phyloP scores from a whole-genome alignment of 805 yeast species.

The Ogataea henricii region DNA sequence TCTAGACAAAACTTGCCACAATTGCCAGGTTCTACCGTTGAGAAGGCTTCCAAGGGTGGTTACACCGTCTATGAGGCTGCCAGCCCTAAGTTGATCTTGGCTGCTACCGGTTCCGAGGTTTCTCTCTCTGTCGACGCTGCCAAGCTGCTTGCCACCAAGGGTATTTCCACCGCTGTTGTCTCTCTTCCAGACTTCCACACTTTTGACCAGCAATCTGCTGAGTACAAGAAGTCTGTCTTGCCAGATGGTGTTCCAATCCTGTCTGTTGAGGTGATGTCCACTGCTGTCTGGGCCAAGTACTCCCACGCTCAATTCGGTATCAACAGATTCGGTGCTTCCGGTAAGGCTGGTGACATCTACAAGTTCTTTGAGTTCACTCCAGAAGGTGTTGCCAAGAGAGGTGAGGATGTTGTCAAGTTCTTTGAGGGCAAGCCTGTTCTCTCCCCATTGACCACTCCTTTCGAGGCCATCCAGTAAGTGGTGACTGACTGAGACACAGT shows the following conservation, averaged over 20 bases:
- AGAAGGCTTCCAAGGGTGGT: constrained; percentile 94
- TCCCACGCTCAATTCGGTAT: constrained; percentile 96
- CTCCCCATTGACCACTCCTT: constrained; percentile 82
- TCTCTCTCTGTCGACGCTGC: constrained; percentile 79
- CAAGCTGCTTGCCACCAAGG: constrained; percentile 63
- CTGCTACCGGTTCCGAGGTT: constrained; percentile 95
- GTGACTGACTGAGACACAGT: neutral
- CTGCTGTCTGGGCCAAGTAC: constrained; percentile 92
- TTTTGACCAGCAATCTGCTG: constrained; percentile 79
- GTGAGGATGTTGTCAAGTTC: constrained; percentile 72
- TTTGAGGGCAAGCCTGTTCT: constrained; percentile 73
- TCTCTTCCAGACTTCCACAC: constrained; percentile 92
- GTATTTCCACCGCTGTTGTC: constrained; percentile 78
- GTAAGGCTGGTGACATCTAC: constrained; percentile 81
- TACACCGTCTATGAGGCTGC: constrained; percentile 67
- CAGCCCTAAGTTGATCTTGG: constrained; percentile 71
- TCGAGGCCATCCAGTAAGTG: constrained; percentile 30
- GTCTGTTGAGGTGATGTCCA: constrained; percentile 91
- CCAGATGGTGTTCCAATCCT: constrained; percentile 94
- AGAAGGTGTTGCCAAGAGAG: constrained; percentile 89
- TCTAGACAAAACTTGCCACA: constrained; percentile 91
- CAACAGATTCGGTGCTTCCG: constrained; percentile 96
- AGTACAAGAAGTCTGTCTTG: constrained; percentile 81
- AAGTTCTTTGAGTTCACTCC: constrained; percentile 87
- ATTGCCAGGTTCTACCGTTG: constrained; percentile 87